These are phyloP conservation scores for Phycomyces nitens DNA, from an alignment of 192 early-diverging fungal species.

Conservation along the genomic window DNA sequence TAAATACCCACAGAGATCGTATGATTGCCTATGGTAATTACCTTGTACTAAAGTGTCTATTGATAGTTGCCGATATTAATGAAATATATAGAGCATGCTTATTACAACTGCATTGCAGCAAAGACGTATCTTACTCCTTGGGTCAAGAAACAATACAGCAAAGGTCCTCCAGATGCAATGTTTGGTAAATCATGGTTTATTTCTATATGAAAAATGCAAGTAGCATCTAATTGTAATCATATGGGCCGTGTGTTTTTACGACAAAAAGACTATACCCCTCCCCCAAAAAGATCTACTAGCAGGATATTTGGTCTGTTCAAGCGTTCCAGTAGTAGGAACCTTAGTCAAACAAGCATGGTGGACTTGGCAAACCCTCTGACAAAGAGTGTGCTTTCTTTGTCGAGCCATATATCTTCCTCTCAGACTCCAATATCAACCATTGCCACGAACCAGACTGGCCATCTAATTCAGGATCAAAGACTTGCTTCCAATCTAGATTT, in stretches of 20 bases:
- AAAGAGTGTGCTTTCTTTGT: too few relatives aligned
- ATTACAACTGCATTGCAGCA: conserved; percentile 19
- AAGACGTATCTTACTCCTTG: conserved; percentile 20
- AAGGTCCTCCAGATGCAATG: conserved; percentile 22
- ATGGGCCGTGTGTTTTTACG: too few relatives aligned
- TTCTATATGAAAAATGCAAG: not conserved
- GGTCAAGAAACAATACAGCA: conserved; percentile 28
- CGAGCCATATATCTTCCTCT: too few relatives aligned
- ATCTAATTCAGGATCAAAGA: too few relatives aligned
- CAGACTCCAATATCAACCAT: too few relatives aligned
- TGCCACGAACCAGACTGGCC: too few relatives aligned
- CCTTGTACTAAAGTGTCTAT: too few relatives aligned
- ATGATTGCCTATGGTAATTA: not conserved
- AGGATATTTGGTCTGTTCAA: conserved; percentile 16
- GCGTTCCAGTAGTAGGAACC: not conserved
- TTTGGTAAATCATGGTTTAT: conserved; percentile 19
- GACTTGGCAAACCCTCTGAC: too few relatives aligned
- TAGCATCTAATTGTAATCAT: not conserved
- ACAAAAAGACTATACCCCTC: conserved; percentile 18
- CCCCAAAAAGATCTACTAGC: not conserved
- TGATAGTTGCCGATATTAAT: not conserved
- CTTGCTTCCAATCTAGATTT: too few relatives aligned
- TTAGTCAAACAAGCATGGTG: too few relatives aligned
- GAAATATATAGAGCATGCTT: conserved; percentile 16
- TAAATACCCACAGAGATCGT: not conserved